Evolutionary conservation across 2,329 filamentous ascomycete genomes (phyloP), one percentile per base, ranked within the genome.

Genomic region (Fusarium sulawesiense): DNA sequence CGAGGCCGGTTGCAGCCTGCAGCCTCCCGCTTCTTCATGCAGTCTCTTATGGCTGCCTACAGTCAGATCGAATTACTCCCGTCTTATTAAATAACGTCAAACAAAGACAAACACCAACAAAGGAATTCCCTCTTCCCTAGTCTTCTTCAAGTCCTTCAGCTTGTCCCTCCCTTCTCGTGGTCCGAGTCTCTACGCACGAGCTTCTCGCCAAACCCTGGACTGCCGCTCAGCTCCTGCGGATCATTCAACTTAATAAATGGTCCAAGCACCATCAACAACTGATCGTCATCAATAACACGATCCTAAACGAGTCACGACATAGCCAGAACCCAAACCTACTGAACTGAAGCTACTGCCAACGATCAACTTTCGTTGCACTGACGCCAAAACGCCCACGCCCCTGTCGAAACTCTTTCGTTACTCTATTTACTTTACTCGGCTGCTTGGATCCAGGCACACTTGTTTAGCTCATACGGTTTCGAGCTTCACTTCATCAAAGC

Each of bases 181-280:
- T 29, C 30, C 41, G 21, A 51, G 51, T 50, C 53, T 60, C 34
- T 46, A 46, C 55, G 44, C 56, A 54, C 32, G 37, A 54, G 51
- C 64, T 56, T 45, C 40, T 50, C 32, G 34, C 50, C 25, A 47
- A 63, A 42, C 23, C 23, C n/a, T 27, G 23, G 21, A 34, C 47
- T 34, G 32, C 23, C 49, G 27, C 56, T 56, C 21, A 64, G 42
- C 55, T 64, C n/a, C 65, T 64, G 56, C 48, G 47, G 25, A 65
- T 71, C 60, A 48, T 47, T 41, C 49, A 37, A 45, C 62, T 29
- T 34, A 56, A 48, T 25, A 48, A 55, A 66, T 55, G 60, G 60
- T 61, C 68, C 68, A 71, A 71, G 64, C 64, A 71, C 59, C 29
- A 59, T 41, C 60, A 58, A 67, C 51, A 66, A 63, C 60, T 42